Conservation (phyloP, 75 land plant species). For the Pinus taeda region DNA sequence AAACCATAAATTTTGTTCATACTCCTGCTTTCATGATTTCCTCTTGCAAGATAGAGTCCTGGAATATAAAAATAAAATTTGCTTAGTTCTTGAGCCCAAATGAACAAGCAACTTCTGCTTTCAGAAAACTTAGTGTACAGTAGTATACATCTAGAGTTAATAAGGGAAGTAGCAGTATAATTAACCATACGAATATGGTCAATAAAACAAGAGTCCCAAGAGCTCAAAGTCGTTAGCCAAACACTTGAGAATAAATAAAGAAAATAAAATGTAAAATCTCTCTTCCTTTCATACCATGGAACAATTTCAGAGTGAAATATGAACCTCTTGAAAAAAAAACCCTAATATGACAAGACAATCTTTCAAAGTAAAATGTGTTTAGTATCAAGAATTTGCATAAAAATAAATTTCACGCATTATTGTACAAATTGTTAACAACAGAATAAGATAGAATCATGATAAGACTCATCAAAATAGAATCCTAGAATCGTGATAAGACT, state of each 20-base stretch:
- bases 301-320: background rate
- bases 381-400: too few relatives aligned
- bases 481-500: too few relatives aligned
- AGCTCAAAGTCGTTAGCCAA: background rate
- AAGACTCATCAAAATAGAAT: too few relatives aligned
- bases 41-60: constrained; percentile 89
- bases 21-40: constrained; percentile 97
- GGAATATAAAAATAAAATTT: constrained; percentile 17
- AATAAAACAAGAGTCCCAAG: background rate
- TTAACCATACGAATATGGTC: background rate
- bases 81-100: background rate
- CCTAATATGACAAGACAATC: too few relatives aligned
- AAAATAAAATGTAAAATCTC: background rate
- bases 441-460: too few relatives aligned
- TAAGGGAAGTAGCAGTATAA: background rate
- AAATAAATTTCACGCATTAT: too few relatives aligned
- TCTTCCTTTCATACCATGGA: background rate
- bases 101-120: background rate
- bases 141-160: background rate
- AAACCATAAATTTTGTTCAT: constrained; percentile 99
- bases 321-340: background rate
- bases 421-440: too few relatives aligned
- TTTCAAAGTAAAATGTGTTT: too few relatives aligned
- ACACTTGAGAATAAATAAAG: background rate
- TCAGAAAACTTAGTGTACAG: background rate